A percentile compares a stretch with the other conserved stretches of the same genome.
phyloP scores from a whole-genome alignment of 179 eudicot genomes.

The Spinacia oleracea region DNA sequence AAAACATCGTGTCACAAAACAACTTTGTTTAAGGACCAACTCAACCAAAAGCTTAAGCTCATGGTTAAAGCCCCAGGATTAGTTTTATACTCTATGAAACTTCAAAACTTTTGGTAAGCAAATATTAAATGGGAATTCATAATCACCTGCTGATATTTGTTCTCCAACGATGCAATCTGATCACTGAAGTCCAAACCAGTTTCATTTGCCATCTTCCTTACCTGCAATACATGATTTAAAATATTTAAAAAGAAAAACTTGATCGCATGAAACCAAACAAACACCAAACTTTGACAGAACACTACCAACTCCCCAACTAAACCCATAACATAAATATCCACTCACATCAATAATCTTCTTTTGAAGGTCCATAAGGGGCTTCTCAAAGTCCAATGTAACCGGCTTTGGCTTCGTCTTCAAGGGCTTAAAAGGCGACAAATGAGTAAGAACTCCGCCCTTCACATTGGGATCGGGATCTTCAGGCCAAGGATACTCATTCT shows the following conservation, averaged over 20 bases:
- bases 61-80: too few species aligned
- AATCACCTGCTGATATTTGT: constrained; percentile 71
- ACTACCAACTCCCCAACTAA: neutral
- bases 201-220: constrained; percentile 79
- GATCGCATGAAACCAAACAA: neutral
- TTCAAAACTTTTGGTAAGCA: neutral
- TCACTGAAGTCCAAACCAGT: constrained; percentile 82
- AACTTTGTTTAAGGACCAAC: too few species aligned
- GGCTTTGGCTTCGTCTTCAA: constrained; percentile 79
- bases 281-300: neutral
- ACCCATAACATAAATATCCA: neutral
- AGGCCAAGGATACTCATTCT: constrained; percentile 93
- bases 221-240: constrained; percentile 36
- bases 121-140: neutral
- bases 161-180: constrained; percentile 65
- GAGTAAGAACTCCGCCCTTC: constrained; percentile 71
- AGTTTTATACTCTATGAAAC: too few species aligned
- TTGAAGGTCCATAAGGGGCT: constrained; percentile 73
- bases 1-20: neutral
- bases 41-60: too few species aligned
- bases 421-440: constrained; percentile 79
- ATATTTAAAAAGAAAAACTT: neutral
- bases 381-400: constrained; percentile 83
- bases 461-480: constrained; percentile 69
- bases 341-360: constrained; percentile 76